phyloP scores from a whole-genome alignment of 2,329 filamentous ascomycete species.

The Lachnum nothofagi region DNA sequence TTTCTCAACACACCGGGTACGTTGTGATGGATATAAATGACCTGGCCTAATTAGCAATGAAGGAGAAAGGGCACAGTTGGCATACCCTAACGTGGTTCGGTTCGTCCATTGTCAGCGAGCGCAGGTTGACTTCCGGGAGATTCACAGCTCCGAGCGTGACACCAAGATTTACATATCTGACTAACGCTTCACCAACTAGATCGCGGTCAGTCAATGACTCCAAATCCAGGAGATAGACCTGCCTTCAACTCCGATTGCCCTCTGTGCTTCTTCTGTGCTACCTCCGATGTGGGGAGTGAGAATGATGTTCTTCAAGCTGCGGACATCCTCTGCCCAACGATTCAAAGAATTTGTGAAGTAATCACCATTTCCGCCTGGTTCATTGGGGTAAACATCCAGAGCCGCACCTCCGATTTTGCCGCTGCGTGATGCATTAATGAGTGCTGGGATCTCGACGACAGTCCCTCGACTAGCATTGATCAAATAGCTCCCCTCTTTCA shows the following conservation, averaged over 20 bases:
- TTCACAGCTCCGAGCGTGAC: constrained; percentile 90
- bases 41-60: constrained; percentile 38
- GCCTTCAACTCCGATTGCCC: constrained; percentile 87
- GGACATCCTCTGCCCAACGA: constrained; percentile 77
- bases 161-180: constrained; percentile 94
- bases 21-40: constrained; percentile 96
- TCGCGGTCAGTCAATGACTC: constrained; percentile 1
- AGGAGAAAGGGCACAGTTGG: constrained; percentile 12
- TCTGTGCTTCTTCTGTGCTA: constrained; percentile 95
- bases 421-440: constrained; percentile 78
- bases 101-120: constrained; percentile 85
- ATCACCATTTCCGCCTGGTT: constrained; percentile 89
- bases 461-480: constrained; percentile 94
- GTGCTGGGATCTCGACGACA: constrained; percentile 87
- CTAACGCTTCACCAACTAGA: constrained; percentile 73
- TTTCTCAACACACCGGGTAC: constrained; percentile 89
- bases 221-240: constrained; percentile 9
- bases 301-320: constrained; percentile 83
- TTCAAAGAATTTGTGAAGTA: constrained; percentile 87
- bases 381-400: constrained; percentile 92
- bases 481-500: constrained; percentile 89
- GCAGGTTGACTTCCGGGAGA: constrained; percentile 87
- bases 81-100: constrained; percentile 76
- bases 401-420: constrained; percentile 90
- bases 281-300: constrained; percentile 95